These are phyloP conservation scores for Cucurbitaria berberidis DNA, from an alignment of 2,329 filamentous ascomycete genomes.

Conservation along the genomic window DNA sequence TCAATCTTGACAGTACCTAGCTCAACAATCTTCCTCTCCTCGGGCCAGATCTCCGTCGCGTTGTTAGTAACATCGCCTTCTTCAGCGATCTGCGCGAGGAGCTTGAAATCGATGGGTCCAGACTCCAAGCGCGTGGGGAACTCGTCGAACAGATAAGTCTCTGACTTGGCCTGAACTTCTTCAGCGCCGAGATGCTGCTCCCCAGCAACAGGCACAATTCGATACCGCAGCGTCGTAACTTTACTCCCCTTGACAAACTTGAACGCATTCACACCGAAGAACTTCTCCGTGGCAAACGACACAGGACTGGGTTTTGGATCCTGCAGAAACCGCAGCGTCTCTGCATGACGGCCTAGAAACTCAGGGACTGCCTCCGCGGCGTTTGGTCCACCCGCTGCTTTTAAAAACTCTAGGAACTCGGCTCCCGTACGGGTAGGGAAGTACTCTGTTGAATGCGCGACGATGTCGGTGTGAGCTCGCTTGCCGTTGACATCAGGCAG, in stretches of 20 bases:
- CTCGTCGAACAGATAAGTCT: constrained; percentile 59
- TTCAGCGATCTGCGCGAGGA: constrained; percentile 59
- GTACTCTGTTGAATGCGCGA: constrained; percentile 59
- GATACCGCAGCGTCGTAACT: constrained; percentile 57
- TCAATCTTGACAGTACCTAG: constrained; percentile 58
- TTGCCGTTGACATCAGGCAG: constrained; percentile 49
- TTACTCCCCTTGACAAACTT: constrained; percentile 53
- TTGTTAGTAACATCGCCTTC: constrained; percentile 57
- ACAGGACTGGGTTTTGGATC: constrained; percentile 58
- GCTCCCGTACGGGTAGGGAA: constrained; percentile 62
- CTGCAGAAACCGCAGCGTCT: constrained; percentile 56
- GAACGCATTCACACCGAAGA: constrained; percentile 59
- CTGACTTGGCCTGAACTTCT: constrained; percentile 46
- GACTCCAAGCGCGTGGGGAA: constrained; percentile 47
- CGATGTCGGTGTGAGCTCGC: constrained; percentile 62
- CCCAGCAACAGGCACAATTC: constrained; percentile 56
- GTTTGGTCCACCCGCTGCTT: constrained; percentile 46
- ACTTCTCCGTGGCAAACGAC: constrained; percentile 58
- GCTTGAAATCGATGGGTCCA: constrained; percentile 53
- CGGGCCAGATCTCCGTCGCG: constrained; percentile 61
- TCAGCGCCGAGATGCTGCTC: constrained; percentile 49
- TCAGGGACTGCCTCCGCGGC: constrained; percentile 43
- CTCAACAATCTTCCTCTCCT: constrained; percentile 57
- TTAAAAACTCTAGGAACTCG: constrained; percentile 59
- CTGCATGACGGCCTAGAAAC: constrained; percentile 56